Percentiles rank a stretch among this genome's conserved stretches.
Conservation (phyloP, 2,329 filamentous ascomycete species). For the Lecanicillium sp. region DNA sequence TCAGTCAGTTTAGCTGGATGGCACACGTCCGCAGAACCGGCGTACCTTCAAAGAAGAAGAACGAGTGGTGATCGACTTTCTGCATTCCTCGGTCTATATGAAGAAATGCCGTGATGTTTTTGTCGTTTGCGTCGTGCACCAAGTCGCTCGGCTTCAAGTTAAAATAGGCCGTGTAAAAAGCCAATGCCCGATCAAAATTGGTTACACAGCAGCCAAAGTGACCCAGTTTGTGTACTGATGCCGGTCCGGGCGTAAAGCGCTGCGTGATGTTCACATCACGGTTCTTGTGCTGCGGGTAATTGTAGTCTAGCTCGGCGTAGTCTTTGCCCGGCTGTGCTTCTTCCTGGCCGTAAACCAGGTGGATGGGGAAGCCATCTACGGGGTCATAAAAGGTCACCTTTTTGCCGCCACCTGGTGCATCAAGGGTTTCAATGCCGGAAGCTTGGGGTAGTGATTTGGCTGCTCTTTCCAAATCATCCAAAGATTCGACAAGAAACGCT, state of each 20-base stretch:
- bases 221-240: constrained; percentile 43
- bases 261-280: constrained; percentile 37
- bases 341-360: constrained; percentile 47
- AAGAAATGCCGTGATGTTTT: constrained; percentile 36
- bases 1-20: too few species aligned
- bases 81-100: constrained; percentile 34
- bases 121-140: constrained; percentile 9
- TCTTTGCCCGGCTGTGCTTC: constrained; percentile 27
- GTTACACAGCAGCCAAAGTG: constrained; percentile 48
- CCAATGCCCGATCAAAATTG: constrained; percentile 36
- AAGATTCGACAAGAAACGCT: constrained; percentile 47
- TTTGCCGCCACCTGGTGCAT: constrained; percentile 44
- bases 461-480: constrained; percentile 45
- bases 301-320: constrained; percentile 32
- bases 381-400: constrained; percentile 43
- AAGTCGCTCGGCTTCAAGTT: constrained; percentile 41
- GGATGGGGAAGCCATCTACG: constrained; percentile 48
- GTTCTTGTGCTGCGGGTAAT: constrained; percentile 35
- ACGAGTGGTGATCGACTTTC: constrained; percentile 41
- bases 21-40: constrained; percentile 35
- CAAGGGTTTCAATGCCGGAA: constrained; percentile 36
- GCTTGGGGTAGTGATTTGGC: constrained; percentile 36
- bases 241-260: constrained; percentile 38
- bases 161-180: constrained; percentile 42
- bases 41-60: constrained; percentile 39